Evolutionary conservation across 345 rosid genomes (phyloP), one percentile per base, ranked within the genome.

Genomic region (Cochlearia excelsa): DNA sequence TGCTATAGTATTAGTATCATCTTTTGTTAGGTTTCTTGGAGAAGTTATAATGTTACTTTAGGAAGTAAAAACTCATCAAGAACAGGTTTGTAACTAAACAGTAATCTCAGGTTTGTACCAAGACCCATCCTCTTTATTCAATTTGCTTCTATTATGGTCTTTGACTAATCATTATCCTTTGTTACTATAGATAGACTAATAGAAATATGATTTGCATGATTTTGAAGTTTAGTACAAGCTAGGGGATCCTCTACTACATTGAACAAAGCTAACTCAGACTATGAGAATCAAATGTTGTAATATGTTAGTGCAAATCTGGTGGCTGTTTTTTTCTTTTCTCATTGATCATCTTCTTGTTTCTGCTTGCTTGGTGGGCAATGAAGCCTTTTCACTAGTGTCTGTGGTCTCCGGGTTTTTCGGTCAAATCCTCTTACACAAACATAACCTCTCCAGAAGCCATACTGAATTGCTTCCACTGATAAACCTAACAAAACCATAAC

Each of bases 401-500:
- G 72, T 8, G 96, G 80, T 27, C 79, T 93, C 30, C 88, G 61
- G 29, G 65, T 59, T 61, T 75, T 50, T 45, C 75, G 71, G 64
- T 92, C 93, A 44, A 92, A 88, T 57, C 93, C 98, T 53, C 98
- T 76, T 30, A 92, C 88, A 53, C 96, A 92, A 37, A 92, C 88
- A 70, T 74, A 92, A 54, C 96, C 96, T 82, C 75, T 79, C 94
- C 87, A 72, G 80, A 90, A 90, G 78, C 91, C 82, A 37, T 81
- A 77, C 43, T 78, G 86, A 51, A 87, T 84, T 11, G 66, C 81
- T 66, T 84, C 90, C 34, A 90, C 82, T 37, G 87, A 44, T 64
- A 87, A 81, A 47, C 94, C 96, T 90, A 51, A 27, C 3, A 70
- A 52, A 70, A 46, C 5, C 41, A 4, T 38, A 3, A 1, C 7